A percentile compares a stretch with the other conserved stretches of the same genome.
Evolutionary conservation across 768 basidiomycete species (phyloP).

Genomic region (Pleurotus platypus): DNA sequence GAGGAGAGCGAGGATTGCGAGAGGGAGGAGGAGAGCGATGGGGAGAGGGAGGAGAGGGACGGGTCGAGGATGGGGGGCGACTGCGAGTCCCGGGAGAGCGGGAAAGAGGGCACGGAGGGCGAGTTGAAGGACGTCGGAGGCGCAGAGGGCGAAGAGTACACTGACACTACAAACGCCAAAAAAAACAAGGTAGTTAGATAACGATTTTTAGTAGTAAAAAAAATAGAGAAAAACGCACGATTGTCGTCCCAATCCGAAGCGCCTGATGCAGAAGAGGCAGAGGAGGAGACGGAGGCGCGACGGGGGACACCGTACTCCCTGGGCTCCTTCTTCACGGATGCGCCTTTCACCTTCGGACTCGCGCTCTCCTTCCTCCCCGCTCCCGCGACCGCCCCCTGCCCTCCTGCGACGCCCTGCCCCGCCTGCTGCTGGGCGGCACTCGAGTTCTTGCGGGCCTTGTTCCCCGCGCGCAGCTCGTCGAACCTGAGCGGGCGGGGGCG

Average conservation of each 20-base stretch:
- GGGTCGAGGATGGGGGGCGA: conserved; percentile 47
- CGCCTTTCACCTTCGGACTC: conserved; percentile 35
- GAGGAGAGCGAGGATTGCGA: conserved; percentile 32
- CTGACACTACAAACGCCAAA: too few relatives aligned
- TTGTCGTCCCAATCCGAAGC: conserved; percentile 82
- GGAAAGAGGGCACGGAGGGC: conserved; percentile 54
- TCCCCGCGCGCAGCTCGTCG: conserved; percentile 81
- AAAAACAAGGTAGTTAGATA: background rate
- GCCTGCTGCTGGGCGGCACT: conserved; percentile 19
- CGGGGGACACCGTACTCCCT: conserved; percentile 48
- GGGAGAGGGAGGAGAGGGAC: conserved; percentile 43
- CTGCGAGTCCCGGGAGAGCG: conserved; percentile 53
- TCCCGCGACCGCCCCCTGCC: too few relatives aligned
- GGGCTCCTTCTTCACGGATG: conserved; percentile 54
- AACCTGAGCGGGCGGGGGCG: conserved; percentile 81
- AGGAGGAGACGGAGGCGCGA: conserved; percentile 64
- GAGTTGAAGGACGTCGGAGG: conserved; percentile 67
- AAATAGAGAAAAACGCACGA: conserved; percentile 44
- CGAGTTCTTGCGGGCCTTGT: conserved; percentile 68
- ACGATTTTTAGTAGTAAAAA: background rate
- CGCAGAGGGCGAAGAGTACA: conserved; percentile 58
- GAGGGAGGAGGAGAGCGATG: conserved; percentile 57
- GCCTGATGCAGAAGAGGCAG: conserved; percentile 51
- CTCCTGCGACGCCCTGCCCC: background rate
- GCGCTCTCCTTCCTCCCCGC: conserved; percentile 7